Base-by-base conservation (phyloP, 345 rosid genomes). In the Arabis alpina region DNA sequence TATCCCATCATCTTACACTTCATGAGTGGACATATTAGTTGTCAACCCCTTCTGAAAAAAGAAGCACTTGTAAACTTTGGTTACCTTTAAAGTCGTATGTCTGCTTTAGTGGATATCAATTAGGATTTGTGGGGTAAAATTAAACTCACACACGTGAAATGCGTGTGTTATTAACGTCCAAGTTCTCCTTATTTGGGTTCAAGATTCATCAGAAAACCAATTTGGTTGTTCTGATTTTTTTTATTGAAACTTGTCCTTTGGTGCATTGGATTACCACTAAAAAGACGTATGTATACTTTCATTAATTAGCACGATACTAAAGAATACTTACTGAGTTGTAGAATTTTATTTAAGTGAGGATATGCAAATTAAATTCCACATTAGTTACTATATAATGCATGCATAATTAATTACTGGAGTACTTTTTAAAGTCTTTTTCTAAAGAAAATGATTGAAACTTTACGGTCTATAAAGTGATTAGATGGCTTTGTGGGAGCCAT, bases 401-500 rank as follows among this genome's bases (percentile, higher is more conserved):
- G 53, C 13, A 52, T 32, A 28, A 28, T 19, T 19, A 19, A 19
- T 19, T 19, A 19, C 48, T 59, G 24, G 1, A 23, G 4, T 57
- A 58, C 55, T 74, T 66, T 57, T 14, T 0, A 14, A 19, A 66
- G 67, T 42, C 13, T 30, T 40, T 45, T 37, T 55, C 0, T 0
- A 16, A 24, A 10, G 47, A 51, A 52, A 43, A 34, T 66, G 5
- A 74, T 57, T 50, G 68, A 66, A 34, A 15, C 73, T 67, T 59
- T 74, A 14, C 66, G 56, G 68, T 67, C 68, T 25, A 53, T 53
- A 67, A 67, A 74, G 73, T 60, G 59, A 59, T 30, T 16, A 3
- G 27, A 68, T 74, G 78, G 73, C 73, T 74, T 74, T 68, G 68
- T 67, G 78, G 47, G 24, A 59, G 8, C 37, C 10, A 36, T 36